These are phyloP conservation scores for Phoenix roebelenii DNA, from an alignment of 176 grass and related monocot species.

Conservation along the genomic window DNA sequence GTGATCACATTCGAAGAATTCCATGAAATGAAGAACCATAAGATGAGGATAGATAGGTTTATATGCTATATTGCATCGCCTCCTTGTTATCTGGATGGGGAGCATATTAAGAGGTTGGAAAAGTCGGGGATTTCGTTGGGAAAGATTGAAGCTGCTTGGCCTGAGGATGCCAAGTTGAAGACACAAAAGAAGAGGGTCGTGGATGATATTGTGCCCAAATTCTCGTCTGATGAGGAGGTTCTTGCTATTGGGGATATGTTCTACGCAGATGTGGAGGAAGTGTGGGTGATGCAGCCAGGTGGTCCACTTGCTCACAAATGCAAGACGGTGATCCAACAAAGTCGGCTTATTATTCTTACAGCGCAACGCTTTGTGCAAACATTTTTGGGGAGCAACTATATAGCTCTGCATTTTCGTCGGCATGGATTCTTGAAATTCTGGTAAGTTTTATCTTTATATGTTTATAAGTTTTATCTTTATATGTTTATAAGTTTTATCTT, in stretches of 20 bases:
- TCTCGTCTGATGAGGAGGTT: constrained; percentile 61
- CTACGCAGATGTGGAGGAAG: constrained; percentile 77
- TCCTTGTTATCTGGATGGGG: constrained; percentile 78
- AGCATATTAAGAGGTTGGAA: constrained; percentile 76
- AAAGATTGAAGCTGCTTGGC: constrained; percentile 74
- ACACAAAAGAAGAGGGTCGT: constrained; percentile 74
- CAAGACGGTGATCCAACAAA: constrained; percentile 72
- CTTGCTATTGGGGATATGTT: constrained; percentile 87
- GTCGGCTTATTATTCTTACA: constrained; percentile 62
- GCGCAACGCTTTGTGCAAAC: constrained; percentile 91
- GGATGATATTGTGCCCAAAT: constrained; percentile 63
- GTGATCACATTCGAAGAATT: constrained; percentile 80
- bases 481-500: no score
- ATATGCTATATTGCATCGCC: constrained; percentile 71
- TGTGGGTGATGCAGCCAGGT: constrained; percentile 82
- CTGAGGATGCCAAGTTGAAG: constrained; percentile 79
- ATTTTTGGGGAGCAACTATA: constrained; percentile 79
- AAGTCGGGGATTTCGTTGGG: constrained; percentile 56
- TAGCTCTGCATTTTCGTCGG: constrained; percentile 86
- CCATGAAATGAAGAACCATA: constrained; percentile 43
- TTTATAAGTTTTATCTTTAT: background rate
- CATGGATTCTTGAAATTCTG: constrained; percentile 96
- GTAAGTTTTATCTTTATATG: constrained; percentile 21
- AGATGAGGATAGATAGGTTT: constrained; percentile 83
- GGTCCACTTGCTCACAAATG: constrained; percentile 83